Evolutionary conservation across 805 yeast species (phyloP).

Genomic region (Monosporozyma unispora): DNA sequence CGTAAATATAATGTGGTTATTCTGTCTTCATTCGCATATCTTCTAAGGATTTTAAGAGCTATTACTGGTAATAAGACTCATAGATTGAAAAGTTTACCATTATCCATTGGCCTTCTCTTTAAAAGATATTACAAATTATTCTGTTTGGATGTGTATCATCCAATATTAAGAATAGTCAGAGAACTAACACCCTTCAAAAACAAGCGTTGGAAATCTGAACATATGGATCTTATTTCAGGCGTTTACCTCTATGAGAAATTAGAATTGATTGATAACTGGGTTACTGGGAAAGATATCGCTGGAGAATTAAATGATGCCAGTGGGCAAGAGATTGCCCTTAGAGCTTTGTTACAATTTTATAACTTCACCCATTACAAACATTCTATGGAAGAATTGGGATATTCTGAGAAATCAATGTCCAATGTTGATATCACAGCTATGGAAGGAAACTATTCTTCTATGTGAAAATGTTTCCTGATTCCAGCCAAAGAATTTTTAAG

Average conservation of each 20-base stretch:
- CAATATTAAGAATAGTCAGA: slow-evolving; percentile 66
- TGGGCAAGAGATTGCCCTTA: slow-evolving; percentile 75
- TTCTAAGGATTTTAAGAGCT: slow-evolving; percentile 45
- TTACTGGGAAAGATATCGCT: slow-evolving; percentile 70
- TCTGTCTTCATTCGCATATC: slow-evolving; percentile 17
- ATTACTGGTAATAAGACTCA: slow-evolving; percentile 63
- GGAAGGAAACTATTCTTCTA: slow-evolving; percentile 1
- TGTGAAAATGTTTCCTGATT: neutral
- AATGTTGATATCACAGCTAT: neutral
- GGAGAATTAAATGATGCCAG: slow-evolving; percentile 67
- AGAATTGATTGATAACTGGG: slow-evolving; percentile 76
- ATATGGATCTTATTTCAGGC: slow-evolving; percentile 87
- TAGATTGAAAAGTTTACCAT: slow-evolving; percentile 35
- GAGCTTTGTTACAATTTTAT: slow-evolving; percentile 73
- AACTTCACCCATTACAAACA: slow-evolving; percentile 49
- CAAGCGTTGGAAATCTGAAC: slow-evolving; percentile 84
- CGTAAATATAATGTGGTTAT: slow-evolving; percentile 4
- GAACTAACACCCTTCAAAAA: slow-evolving; percentile 85
- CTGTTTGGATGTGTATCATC: slow-evolving; percentile 53
- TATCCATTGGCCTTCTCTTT: slow-evolving; percentile 26
- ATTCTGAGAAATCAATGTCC: slow-evolving; percentile 14
- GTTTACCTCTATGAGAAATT: slow-evolving; percentile 70
- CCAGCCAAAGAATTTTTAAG: neutral
- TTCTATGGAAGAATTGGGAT: slow-evolving; percentile 50
- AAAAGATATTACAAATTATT: slow-evolving; percentile 43